Base-by-base conservation (phyloP, 306 rosid species). In the Astragalus membranaceus region DNA sequence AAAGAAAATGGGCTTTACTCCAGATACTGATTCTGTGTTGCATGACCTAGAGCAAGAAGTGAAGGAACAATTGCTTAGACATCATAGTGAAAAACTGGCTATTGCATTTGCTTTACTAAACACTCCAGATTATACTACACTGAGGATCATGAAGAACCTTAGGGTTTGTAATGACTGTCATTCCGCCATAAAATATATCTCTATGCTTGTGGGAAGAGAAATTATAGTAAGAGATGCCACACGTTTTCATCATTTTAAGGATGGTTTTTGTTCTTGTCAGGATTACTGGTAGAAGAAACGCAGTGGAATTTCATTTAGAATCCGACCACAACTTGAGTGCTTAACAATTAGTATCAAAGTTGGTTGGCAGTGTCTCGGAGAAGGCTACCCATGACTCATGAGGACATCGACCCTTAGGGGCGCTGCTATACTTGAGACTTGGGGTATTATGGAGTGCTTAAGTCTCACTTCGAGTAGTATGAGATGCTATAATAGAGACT, bases 81-180 rank as follows among this genome's bases (percentile, higher is more conserved):
- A 85, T 77, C 98, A 92, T 43, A 85, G 89, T 63, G 98, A 89
- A 76, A 92, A 92, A 83, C 89, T 92, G 9, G 92, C 95, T 23
- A 83, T 92, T 69, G 89, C 92, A 37, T 92, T 87, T 70, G 96
- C 92, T 54, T 73, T 89, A 71, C 63, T 92, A 79, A 84, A 74
- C 67, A 89, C 96, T 23, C 92, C 92, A 23, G 89, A 64, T 65
- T 72, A 82, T 70, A 66, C 84, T 7, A 83, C 85, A 7, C 36
- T 88, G 70, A 89, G 95, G 73, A 83, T 92, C 69, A 86, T 82
- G 89, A 92, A 92, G 74, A 92, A 92, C 80, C 96, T 89, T 61
- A 89, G 94, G 84, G 94, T 92, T 49, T 89, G 96, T 69, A 86
- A 86, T 76, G 98, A 92, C 69, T 89, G 91, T 23, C 92, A 92